Evolutionary conservation across 305 asterid species (phyloP).

Genomic region (Nicotiana rustica): DNA sequence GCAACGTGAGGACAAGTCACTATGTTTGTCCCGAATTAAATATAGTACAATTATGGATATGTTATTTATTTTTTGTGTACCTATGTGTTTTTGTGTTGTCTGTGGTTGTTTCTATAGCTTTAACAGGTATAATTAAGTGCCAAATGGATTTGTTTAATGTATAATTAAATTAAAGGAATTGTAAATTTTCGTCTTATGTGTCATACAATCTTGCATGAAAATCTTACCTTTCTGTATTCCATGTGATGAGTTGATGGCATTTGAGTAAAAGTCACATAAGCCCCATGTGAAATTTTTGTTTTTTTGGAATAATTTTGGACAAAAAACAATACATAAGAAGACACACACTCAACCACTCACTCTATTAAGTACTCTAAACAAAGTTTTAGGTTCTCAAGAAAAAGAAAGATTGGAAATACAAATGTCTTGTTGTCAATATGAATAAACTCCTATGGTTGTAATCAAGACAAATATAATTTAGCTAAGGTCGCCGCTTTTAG

Average conservation of each 20-base stretch:
- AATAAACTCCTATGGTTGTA: not conserved
- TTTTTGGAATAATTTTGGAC: not conserved
- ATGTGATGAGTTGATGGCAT: conserved; percentile 31
- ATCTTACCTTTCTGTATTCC: conserved; percentile 28
- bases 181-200: conserved; percentile 9
- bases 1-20: conserved; percentile 35
- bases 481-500: not conserved
- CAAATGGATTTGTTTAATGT: not conserved
- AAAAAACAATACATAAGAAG: not conserved
- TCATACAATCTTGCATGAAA: not conserved
- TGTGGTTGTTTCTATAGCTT: not conserved
- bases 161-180: not conserved
- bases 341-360: not conserved
- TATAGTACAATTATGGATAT: conserved; percentile 31
- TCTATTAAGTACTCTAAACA: not conserved
- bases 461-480: not conserved
- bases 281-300: conserved; percentile 30
- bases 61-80: conserved; percentile 1
- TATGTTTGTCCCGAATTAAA: conserved; percentile 13
- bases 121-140: not conserved
- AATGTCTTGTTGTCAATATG: not conserved
- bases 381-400: not conserved
- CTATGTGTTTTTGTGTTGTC: not conserved
- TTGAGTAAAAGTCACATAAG: conserved; percentile 22
- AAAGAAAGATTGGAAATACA: not conserved